Evolutionary conservation across 495 filamentous ascomycete genomes (phyloP).

Genomic region (Penicillium psychrofluorescens): DNA sequence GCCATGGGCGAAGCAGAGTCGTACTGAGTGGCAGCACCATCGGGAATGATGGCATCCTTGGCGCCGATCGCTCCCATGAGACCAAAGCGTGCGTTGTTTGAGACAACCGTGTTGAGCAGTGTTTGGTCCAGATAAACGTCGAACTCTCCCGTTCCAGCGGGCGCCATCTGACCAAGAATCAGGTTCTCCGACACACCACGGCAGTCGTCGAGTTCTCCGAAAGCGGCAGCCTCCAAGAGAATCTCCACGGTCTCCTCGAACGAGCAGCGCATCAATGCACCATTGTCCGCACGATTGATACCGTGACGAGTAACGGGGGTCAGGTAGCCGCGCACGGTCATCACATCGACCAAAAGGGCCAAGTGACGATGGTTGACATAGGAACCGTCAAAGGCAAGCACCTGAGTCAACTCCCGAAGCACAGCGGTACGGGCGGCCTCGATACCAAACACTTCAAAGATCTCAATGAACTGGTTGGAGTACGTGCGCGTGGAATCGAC

Average conservation of each 20-base stretch:
- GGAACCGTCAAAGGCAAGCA: slow-evolving; percentile 94
- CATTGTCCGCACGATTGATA: slow-evolving; percentile 96
- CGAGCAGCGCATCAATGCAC: slow-evolving; percentile 97
- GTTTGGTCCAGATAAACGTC: slow-evolving; percentile 87
- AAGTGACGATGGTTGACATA: slow-evolving; percentile 99
- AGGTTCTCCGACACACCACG: slow-evolving; percentile 97
- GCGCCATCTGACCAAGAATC: slow-evolving; percentile 95
- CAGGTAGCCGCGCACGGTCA: slow-evolving; percentile 88
- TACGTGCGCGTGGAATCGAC: slow-evolving; percentile 86
- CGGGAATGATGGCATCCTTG: slow-evolving; percentile 60
- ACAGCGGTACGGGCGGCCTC: slow-evolving; percentile 84
- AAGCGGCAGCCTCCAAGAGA: slow-evolving; percentile 85
- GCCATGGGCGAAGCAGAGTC: slow-evolving; percentile 84
- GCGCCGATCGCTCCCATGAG: slow-evolving; percentile 68
- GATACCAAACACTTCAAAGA: slow-evolving; percentile 90
- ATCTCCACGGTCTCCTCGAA: slow-evolving; percentile 99
- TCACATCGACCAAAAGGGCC: slow-evolving; percentile 93
- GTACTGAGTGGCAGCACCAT: slow-evolving; percentile 91
- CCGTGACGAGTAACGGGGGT: slow-evolving; percentile 96
- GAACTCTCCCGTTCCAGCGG: slow-evolving; percentile 91
- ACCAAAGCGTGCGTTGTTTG: slow-evolving; percentile 75
- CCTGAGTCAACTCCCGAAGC: slow-evolving; percentile 78
- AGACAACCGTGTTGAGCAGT: slow-evolving; percentile 91
- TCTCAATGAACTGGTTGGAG: slow-evolving; percentile 91
- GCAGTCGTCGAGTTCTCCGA: slow-evolving; percentile 94